A percentile compares a stretch with the other conserved stretches of the same genome.
Conservation (phyloP, 2,329 filamentous ascomycete species). For the Thelonectria olida region DNA sequence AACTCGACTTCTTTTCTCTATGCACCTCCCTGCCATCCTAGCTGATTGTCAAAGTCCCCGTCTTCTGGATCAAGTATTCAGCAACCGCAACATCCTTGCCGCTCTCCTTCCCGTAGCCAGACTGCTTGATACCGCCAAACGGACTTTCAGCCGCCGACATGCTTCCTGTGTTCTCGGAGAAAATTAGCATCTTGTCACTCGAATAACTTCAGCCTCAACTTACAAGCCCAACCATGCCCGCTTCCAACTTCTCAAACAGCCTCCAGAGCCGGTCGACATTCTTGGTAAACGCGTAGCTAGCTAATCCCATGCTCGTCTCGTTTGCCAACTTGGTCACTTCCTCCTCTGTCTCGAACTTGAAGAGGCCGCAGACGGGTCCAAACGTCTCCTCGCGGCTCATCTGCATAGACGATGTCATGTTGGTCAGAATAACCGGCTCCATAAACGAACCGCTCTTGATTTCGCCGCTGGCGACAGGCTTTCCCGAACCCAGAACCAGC, state of each 20-base stretch:
- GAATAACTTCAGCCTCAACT: too few relatives aligned
- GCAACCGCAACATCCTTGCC: constrained; percentile 16
- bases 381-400: constrained; percentile 29
- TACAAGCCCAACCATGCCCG: constrained; percentile 30
- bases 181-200: too few relatives aligned
- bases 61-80: constrained; percentile 16
- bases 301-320: constrained; percentile 19
- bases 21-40: too few relatives aligned
- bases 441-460: constrained; percentile 24
- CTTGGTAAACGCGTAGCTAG: constrained; percentile 28
- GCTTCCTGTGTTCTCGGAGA: constrained; percentile 9
- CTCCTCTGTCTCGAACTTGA: constrained; percentile 26
- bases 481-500: constrained; percentile 11
- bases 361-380: constrained; percentile 23
- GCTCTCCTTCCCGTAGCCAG: constrained; percentile 14
- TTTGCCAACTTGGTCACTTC: constrained; percentile 20
- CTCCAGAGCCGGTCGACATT: constrained; percentile 21
- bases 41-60: constrained; percentile 7
- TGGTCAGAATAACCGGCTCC: constrained; percentile 27
- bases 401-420: constrained; percentile 3
- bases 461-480: neutral
- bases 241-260: constrained; percentile 27
- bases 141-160: constrained; percentile 10
- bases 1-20: too few relatives aligned
- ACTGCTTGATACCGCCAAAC: constrained; percentile 19